Base-by-base conservation (phyloP, 305 asterid species). In the Galium porrigens region DNA sequence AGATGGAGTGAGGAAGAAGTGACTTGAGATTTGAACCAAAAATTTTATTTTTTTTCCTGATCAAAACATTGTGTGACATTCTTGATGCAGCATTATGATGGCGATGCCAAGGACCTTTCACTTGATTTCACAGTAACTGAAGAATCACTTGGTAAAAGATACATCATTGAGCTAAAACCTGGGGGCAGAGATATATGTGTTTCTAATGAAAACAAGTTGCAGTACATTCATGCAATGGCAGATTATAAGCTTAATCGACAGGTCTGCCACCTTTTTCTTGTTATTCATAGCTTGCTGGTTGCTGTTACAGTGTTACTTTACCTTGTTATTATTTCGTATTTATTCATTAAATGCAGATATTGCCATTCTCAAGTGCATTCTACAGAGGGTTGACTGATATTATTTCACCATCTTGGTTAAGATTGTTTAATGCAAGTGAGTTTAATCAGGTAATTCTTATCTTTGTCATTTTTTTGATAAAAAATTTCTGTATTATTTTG, bases 71-170 rank as follows among this genome's bases (percentile, higher is more conserved):
- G 49, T 20, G 60, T 25, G 41, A 52, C 22, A 6, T 18, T 11
- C 14, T 14, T 37, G 17, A 41, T 81, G 83, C 94, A 91, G 98
- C 90, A 88, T 77, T 85, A 91, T 77, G 95, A 85, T 42, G 96
- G 96, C 72, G 95, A 91, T 70, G 82, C 78, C 61, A 79, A 67
- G 68, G 98, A 91, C 53, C 94, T 91, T 39, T 79, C 80, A 58
- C 82, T 88, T 83, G 98, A 91, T 81, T 91, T 91, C 82, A 88
- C 98, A 51, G 90, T 86, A 71, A 91, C 96, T 68, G 95, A 88
- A 82, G 96, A 88, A 77, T 76, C 85, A 66, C 81, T 86, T 54
- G 98, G 95, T 64, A 85, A 80, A 69, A 79, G 87, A 44, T 78
- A 76, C 70, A 81, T 88, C 68, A 75, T 86, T 70, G 98, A 91